Conservation (phyloP, 208 protist species). For the Trypanosoma vivax region DNA sequence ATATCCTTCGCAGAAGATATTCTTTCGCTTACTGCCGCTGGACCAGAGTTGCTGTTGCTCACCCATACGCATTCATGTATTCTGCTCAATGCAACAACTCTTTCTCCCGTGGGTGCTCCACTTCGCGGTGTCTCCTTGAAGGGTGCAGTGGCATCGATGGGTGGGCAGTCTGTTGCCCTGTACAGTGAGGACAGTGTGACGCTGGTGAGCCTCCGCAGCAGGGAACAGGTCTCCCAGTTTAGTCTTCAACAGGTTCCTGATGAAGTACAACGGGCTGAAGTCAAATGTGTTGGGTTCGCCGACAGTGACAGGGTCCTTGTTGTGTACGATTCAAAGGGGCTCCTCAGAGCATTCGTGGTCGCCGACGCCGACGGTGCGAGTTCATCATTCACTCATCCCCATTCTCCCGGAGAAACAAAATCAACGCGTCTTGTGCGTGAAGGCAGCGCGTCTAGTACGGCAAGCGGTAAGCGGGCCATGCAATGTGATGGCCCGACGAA, state of each 20-base stretch:
- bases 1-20: conserved; percentile 9
- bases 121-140: neutral
- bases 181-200: conserved; percentile 1
- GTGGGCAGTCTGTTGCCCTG: conserved; percentile 4
- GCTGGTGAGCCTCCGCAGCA: conserved; percentile 1
- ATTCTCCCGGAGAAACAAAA: neutral
- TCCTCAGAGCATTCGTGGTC: conserved; percentile 14
- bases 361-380: neutral
- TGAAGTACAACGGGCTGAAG: neutral
- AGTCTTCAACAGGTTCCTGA: neutral
- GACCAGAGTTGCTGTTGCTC: conserved; percentile 3
- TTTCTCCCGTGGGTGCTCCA: conserved; percentile 4
- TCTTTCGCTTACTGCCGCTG: conserved; percentile 1
- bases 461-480: conserved; percentile 22
- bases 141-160: conserved; percentile 2
- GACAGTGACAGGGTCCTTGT: conserved; percentile 8
- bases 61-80: conserved; percentile 9
- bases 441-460: conserved; percentile 7
- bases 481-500: conserved; percentile 49
- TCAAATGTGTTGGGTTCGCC: conserved; percentile 23
- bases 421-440: conserved; percentile 1
- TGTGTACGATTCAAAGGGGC: conserved; percentile 19
- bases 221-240: neutral
- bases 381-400: conserved; percentile 1
- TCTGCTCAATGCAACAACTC: conserved; percentile 1